phyloP scores from a whole-genome alignment of 179 eudicot species.

The Carnegiea gigantea region DNA sequence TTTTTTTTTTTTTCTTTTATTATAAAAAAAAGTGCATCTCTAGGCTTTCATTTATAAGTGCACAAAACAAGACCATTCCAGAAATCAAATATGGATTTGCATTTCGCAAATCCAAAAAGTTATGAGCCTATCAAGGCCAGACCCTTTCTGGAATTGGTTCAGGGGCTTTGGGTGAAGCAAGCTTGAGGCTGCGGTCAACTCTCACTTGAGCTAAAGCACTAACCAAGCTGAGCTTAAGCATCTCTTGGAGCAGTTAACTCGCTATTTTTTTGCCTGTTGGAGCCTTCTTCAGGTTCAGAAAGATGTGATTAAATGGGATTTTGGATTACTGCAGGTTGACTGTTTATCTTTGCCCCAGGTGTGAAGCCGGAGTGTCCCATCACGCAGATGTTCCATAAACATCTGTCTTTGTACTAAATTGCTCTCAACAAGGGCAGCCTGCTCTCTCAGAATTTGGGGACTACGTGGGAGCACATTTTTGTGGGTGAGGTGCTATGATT shows the following conservation, averaged over 20 bases:
- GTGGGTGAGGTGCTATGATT: background rate
- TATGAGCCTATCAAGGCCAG: no score
- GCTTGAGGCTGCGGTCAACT: background rate
- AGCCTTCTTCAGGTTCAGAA: background rate
- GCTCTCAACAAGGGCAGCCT: background rate
- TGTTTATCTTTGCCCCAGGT: constrained; percentile 3
- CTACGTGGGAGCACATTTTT: background rate
- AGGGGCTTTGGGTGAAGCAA: background rate
- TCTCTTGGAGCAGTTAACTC: no score
- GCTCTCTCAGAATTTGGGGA: background rate
- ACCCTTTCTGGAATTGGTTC: no score
- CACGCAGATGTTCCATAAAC: background rate
- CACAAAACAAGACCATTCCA: background rate
- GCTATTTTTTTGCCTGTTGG: background rate
- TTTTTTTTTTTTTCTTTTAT: no score
- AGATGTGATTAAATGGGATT: background rate
- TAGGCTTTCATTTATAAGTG: no score
- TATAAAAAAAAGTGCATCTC: no score
- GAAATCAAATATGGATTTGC: background rate
- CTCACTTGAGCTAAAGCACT: background rate
- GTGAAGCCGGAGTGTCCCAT: background rate
- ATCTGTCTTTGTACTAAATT: background rate
- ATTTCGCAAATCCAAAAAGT: background rate
- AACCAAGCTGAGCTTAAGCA: no score
- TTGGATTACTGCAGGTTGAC: background rate